A percentile compares a stretch with the other conserved stretches of the same genome.
These are phyloP conservation scores for Pouteria glomerata DNA, from an alignment of 148 eudicot genomes.

Conservation along the genomic window DNA sequence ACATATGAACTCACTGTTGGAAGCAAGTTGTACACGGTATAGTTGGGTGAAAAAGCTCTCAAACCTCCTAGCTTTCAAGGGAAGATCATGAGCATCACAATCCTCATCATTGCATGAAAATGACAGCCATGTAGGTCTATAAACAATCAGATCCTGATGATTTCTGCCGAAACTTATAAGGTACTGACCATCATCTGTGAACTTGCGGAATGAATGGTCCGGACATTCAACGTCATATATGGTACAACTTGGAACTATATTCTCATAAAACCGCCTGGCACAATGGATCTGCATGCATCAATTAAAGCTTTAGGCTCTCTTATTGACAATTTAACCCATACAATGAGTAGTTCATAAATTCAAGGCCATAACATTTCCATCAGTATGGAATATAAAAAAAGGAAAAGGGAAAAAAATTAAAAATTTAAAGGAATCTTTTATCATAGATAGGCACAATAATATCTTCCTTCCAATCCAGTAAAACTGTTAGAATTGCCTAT, in stretches of 20 bases:
- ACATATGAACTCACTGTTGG: slow-evolving; percentile 78
- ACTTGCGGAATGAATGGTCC: slow-evolving; percentile 83
- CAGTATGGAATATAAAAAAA: background rate
- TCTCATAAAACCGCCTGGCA: slow-evolving; percentile 85
- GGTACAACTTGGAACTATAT: slow-evolving; percentile 83
- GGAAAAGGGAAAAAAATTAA: background rate
- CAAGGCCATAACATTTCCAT: background rate
- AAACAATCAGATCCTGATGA: slow-evolving; percentile 81
- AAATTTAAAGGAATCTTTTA: background rate
- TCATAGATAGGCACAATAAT: background rate
- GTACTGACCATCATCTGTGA: slow-evolving; percentile 93
- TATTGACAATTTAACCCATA: background rate
- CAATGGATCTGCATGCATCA: slow-evolving; percentile 49
- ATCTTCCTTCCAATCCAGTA: background rate
- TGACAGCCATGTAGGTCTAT: slow-evolving; percentile 79
- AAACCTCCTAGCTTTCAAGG: slow-evolving; percentile 60
- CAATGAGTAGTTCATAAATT: background rate
- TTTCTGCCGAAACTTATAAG: slow-evolving; percentile 83
- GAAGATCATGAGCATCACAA: slow-evolving; percentile 58
- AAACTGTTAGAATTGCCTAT: no score
- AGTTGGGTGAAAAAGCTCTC: slow-evolving; percentile 86
- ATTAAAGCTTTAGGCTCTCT: slow-evolving; percentile 7
- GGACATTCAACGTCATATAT: slow-evolving; percentile 87
- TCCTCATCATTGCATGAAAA: slow-evolving; percentile 69
- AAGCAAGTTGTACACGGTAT: slow-evolving; percentile 62